A percentile compares a stretch with the other conserved stretches of the same genome.
These are phyloP conservation scores for Clonostachys byssicola DNA, from an alignment of 2,329 filamentous ascomycete genomes.

Conservation along the genomic window DNA sequence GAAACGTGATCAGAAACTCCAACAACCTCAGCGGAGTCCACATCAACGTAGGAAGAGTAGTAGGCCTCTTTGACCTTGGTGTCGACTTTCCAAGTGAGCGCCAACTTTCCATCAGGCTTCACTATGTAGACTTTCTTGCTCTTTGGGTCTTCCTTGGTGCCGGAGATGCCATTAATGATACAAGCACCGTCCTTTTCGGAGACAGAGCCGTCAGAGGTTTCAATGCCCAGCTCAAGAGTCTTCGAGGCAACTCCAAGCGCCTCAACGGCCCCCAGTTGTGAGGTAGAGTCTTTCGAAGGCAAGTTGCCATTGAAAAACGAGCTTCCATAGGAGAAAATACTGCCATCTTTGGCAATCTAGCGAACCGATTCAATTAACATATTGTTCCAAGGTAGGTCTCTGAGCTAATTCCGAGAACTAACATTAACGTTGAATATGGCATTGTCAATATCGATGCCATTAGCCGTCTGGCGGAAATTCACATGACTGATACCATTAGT, in stretches of 20 bases:
- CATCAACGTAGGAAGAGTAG: conserved; percentile 48
- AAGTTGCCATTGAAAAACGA: conserved; percentile 26
- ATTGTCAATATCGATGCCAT: conserved; percentile 50
- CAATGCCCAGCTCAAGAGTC: conserved; percentile 10
- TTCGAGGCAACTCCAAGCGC: conserved; percentile 26
- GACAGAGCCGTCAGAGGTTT: background rate
- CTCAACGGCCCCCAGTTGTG: conserved; percentile 30
- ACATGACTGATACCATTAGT: conserved; percentile 48
- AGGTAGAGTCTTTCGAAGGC: conserved; percentile 20
- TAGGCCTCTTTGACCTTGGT: conserved; percentile 46
- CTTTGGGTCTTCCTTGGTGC: conserved; percentile 39
- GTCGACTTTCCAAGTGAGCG: conserved; percentile 47
- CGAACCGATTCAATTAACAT: background rate
- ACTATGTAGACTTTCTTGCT: conserved; percentile 46
- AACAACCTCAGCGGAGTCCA: conserved; percentile 33
- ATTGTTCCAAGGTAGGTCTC: background rate
- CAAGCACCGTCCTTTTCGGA: conserved; percentile 6
- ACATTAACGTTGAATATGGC: conserved; percentile 52
- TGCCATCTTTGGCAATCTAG: conserved; percentile 41
- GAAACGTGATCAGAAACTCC: conserved; percentile 48
- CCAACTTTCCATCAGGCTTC: conserved; percentile 34
- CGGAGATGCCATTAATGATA: conserved; percentile 38
- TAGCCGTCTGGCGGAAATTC: conserved; percentile 49
- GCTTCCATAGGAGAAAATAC: conserved; percentile 50
- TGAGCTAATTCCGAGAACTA: conserved; percentile 14